A percentile compares a stretch with the other conserved stretches of the same genome.
Evolutionary conservation across 495 filamentous ascomycete genomes (phyloP).

Genomic region (Daldinia vernicosa): DNA sequence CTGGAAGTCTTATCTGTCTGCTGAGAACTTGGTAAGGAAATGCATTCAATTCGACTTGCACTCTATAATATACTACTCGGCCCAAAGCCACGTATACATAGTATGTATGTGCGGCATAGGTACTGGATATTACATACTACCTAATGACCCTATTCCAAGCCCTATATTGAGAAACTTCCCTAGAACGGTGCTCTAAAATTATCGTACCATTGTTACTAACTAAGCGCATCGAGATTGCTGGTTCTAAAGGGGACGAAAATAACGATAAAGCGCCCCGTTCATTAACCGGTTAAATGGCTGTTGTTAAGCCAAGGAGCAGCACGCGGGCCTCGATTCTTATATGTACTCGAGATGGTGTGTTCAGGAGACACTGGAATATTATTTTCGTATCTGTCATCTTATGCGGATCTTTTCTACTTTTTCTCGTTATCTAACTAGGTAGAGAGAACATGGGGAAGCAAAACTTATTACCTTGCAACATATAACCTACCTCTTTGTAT

Average conservation of each 20-base stretch:
- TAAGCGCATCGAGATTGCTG: slow-evolving; percentile 17
- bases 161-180: neutral
- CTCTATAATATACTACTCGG: neutral
- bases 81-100: neutral
- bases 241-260: slow-evolving; percentile 5
- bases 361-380: neutral
- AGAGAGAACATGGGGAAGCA: neutral
- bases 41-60: neutral
- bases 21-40: neutral
- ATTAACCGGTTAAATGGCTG: slow-evolving; percentile 34
- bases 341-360: neutral
- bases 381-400: neutral
- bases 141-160: neutral
- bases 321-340: slow-evolving; percentile 26
- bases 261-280: neutral
- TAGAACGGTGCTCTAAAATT: neutral
- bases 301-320: slow-evolving; percentile 24
- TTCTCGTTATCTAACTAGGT: neutral
- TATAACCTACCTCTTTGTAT: neutral
- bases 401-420: neutral
- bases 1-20: neutral
- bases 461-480: neutral
- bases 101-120: neutral
- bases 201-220: neutral
- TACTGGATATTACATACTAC: neutral